phyloP scores from a whole-genome alignment of 495 filamentous ascomycete genomes.

The Bacidia rubella region DNA sequence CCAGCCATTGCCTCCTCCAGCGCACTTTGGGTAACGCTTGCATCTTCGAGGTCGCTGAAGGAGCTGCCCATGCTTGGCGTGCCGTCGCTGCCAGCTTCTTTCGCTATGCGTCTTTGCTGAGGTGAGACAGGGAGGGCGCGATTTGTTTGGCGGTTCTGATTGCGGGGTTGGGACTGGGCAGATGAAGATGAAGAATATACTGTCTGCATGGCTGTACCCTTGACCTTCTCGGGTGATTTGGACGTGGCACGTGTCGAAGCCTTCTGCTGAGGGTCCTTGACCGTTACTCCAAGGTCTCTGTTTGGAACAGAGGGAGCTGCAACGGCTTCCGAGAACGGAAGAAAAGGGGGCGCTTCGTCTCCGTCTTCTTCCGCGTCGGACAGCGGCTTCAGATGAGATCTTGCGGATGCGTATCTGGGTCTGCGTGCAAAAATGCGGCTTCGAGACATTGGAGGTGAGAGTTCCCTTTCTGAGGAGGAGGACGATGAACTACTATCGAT shows the following conservation, averaged over 20 bases:
- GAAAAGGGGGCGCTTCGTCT: conserved; percentile 52
- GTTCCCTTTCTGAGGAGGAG: conserved; percentile 35
- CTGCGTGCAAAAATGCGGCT: conserved; percentile 40
- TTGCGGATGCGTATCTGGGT: conserved; percentile 33
- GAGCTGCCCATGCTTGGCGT: conserved; percentile 96
- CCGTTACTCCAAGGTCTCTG: conserved; percentile 46
- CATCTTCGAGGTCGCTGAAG: conserved; percentile 93
- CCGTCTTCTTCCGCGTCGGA: conserved; percentile 48
- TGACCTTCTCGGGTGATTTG: conserved; percentile 5
- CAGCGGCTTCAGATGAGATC: conserved; percentile 22
- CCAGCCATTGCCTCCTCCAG: conserved; percentile 88
- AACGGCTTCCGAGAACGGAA: conserved; percentile 41
- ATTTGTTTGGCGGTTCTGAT: conserved; percentile 10
- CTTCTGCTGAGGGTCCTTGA: conserved; percentile 23
- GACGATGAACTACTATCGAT: conserved; percentile 29
- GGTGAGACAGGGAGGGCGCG: conserved; percentile 36
- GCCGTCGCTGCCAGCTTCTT: conserved; percentile 62
- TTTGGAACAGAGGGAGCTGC: not conserved
- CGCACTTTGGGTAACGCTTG: conserved; percentile 86
- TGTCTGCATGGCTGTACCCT: conserved; percentile 12
- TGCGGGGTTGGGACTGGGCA: conserved; percentile 13
- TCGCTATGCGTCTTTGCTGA: conserved; percentile 35
- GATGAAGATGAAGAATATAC: conserved; percentile 21
- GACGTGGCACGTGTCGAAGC: conserved; percentile 8
- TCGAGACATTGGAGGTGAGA: conserved; percentile 15